Evolutionary conservation across 345 rosid species (phyloP), one percentile per base, ranked within the genome.

Genomic region (Raphanus raphanistrum): DNA sequence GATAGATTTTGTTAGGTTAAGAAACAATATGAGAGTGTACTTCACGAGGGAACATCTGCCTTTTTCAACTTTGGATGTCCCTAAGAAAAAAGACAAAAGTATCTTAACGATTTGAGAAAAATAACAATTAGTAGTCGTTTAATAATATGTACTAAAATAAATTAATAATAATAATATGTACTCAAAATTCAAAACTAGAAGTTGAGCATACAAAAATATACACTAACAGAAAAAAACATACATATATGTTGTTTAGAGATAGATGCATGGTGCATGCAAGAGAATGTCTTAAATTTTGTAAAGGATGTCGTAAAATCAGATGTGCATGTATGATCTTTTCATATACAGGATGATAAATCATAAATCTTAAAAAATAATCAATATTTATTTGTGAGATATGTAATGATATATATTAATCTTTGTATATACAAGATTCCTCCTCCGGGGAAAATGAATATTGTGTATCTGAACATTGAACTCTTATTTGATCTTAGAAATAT

Each of bases 11-110:
- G 21, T 28, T 28, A 28, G 38, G 35, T 5, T 76, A 59, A 38
- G 8, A 59, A 43, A 75, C 61, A 41, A 29, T 12, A 3, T 15
- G 31, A 63, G 45, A 57, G 11, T 65, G 63, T 9, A 6, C 57
- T 74, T 74, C 29, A 66, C 28, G 21, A 27, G 72, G 31, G 45
- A 66, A 41, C 59, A 61, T 31, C 48, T 26, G 78, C 36, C 2
- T 55, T 57, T 6, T 41, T 21, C 21, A 58, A 75, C 33, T 27
- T 68, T 67, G 68, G 35, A 67, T 55, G 72, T 66, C 59, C 10
- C 45, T 9, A 11, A 29, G 3, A 13, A 45, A 13, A 12, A 4
- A 29, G 15, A 13, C 13, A 45, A 45, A 45, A 45, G 15, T 45
- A 4, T 45, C 52, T 45, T 45, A 4, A 13, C 52, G 13, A 6